These are phyloP conservation scores for Entophlyctis helioformis DNA, from an alignment of 192 early-diverging fungal genomes.

Conservation along the genomic window DNA sequence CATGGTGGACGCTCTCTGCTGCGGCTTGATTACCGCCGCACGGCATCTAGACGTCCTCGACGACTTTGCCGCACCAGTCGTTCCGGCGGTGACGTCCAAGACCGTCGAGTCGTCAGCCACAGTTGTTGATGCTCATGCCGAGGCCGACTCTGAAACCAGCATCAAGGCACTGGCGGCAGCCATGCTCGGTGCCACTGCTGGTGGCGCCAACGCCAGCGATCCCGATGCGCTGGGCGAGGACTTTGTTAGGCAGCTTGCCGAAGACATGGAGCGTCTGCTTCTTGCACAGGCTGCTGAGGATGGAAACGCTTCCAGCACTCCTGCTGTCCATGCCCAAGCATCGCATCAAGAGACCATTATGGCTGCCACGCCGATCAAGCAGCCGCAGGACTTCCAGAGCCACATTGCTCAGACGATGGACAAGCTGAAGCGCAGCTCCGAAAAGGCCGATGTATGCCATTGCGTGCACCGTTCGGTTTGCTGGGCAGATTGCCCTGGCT, in stretches of 20 bases:
- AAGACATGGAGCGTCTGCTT: slow-evolving; percentile 10
- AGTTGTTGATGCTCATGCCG: no score
- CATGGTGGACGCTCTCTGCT: no score
- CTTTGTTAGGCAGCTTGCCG: slow-evolving; percentile 15
- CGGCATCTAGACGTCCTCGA: slow-evolving; percentile 75
- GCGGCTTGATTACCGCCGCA: no score
- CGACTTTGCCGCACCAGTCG: slow-evolving; percentile 45
- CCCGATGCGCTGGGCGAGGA: slow-evolving; percentile 15
- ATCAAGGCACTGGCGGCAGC: no score
- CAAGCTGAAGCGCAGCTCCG: slow-evolving; percentile 75
- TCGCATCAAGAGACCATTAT: slow-evolving; percentile 27
- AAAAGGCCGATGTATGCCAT: slow-evolving; percentile 60
- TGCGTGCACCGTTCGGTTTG: not conserved
- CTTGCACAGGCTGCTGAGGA: slow-evolving; percentile 1
- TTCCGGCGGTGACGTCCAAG: slow-evolving; percentile 17
- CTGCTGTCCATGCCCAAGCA: slow-evolving; percentile 1
- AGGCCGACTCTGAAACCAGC: no score
- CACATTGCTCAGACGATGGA: slow-evolving; percentile 81
- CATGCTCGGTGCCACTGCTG: no score
- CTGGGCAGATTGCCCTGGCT: not conserved
- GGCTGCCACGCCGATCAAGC: not conserved
- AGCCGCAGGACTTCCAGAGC: slow-evolving; percentile 59
- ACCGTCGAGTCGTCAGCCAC: slow-evolving; percentile 10
- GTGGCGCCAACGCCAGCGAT: slow-evolving; percentile 1
- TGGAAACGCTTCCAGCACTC: not conserved